Percentiles rank a stretch among this genome's conserved stretches.
Conservation (phyloP, 805 yeast species). For the Sugiyamaella chiloensis region DNA sequence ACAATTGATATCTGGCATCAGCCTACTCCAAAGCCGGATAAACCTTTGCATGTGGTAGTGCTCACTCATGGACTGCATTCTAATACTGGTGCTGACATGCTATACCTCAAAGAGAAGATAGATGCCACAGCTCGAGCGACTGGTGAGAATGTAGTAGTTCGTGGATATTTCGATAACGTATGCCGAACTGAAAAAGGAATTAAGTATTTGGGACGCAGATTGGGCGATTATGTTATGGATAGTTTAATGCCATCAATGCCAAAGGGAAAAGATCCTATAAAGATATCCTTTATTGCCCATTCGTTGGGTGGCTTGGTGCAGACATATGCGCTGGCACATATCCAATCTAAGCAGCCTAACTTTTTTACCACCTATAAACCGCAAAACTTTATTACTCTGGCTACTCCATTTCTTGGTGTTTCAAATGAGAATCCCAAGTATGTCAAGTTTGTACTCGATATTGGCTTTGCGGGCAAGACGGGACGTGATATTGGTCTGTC, state of each 20-base stretch:
- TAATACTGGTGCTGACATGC: slow-evolving; percentile 85
- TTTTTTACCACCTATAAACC: slow-evolving; percentile 65
- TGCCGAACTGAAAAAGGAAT: slow-evolving; percentile 90
- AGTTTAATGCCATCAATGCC: slow-evolving; percentile 46
- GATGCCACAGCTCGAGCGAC: slow-evolving; percentile 46
- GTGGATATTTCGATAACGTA: slow-evolving; percentile 80
- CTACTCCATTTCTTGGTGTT: slow-evolving; percentile 87
- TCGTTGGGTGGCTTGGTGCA: slow-evolving; percentile 92
- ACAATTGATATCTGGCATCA: slow-evolving; percentile 74
- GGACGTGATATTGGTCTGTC: slow-evolving; percentile 85
- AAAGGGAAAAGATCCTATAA: slow-evolving; percentile 34
- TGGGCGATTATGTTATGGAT: slow-evolving; percentile 67
- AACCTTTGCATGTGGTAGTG: slow-evolving; percentile 78
- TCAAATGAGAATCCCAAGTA: slow-evolving; percentile 83
- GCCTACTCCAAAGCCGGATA: slow-evolving; percentile 49
- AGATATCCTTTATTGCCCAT: slow-evolving; percentile 86
- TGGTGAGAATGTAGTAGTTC: slow-evolving; percentile 66
- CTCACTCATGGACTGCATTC: slow-evolving; percentile 92
- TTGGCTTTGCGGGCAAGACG: slow-evolving; percentile 88
- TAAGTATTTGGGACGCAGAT: slow-evolving; percentile 73
- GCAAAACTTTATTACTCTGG: slow-evolving; percentile 73
- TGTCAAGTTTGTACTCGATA: slow-evolving; percentile 75
- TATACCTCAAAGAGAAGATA: slow-evolving; percentile 76
- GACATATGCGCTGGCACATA: slow-evolving; percentile 83
- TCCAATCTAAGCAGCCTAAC: slow-evolving; percentile 59